Percentiles rank a stretch among this genome's conserved stretches.
These are phyloP conservation scores for Ganoderma lucidum DNA, from an alignment of 1,284 basidiomycete genomes.

Conservation along the genomic window DNA sequence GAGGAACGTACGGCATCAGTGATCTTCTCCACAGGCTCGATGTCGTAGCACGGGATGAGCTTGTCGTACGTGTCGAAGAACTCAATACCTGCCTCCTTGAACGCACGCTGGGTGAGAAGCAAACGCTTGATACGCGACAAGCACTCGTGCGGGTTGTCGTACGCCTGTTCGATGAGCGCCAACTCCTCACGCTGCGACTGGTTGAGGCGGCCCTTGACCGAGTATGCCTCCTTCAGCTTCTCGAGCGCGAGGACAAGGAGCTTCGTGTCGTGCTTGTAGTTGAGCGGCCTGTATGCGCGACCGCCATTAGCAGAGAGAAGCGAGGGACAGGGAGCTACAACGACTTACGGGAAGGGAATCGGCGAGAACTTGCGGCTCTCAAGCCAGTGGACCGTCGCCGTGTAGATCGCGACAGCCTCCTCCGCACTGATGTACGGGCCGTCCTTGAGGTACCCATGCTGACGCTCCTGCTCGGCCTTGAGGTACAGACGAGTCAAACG, in stretches of 20 bases:
- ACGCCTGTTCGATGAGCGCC: slow-evolving; percentile 96
- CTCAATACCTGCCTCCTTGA: slow-evolving; percentile 97
- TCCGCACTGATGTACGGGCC: slow-evolving; percentile 97
- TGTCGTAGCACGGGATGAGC: slow-evolving; percentile 97
- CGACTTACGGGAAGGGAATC: slow-evolving; percentile 90
- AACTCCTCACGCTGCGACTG: slow-evolving; percentile 97
- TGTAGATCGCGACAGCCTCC: slow-evolving; percentile 97
- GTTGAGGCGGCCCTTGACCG: slow-evolving; percentile 96
- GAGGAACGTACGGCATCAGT: slow-evolving; percentile 81
- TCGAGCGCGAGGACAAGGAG: slow-evolving; percentile 93
- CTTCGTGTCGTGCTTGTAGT: slow-evolving; percentile 98
- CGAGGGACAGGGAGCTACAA: neutral
- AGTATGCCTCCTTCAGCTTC: slow-evolving; percentile 97
- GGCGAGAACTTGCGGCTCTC: slow-evolving; percentile 97
- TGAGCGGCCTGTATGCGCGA: slow-evolving; percentile 71
- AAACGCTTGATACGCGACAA: slow-evolving; percentile 96
- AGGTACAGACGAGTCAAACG: slow-evolving; percentile 92
- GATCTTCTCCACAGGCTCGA: slow-evolving; percentile 98
- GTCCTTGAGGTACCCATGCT: slow-evolving; percentile 97
- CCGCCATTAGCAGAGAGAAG: slow-evolving; percentile 12
- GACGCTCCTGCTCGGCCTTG: slow-evolving; percentile 97
- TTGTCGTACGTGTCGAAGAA: slow-evolving; percentile 97
- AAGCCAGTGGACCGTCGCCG: slow-evolving; percentile 97
- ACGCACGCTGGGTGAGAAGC: slow-evolving; percentile 93
- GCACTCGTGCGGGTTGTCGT: slow-evolving; percentile 94